These are phyloP conservation scores for Cystobasidiaceae sp. DNA, from an alignment of 1,284 basidiomycete genomes.

Conservation along the genomic window DNA sequence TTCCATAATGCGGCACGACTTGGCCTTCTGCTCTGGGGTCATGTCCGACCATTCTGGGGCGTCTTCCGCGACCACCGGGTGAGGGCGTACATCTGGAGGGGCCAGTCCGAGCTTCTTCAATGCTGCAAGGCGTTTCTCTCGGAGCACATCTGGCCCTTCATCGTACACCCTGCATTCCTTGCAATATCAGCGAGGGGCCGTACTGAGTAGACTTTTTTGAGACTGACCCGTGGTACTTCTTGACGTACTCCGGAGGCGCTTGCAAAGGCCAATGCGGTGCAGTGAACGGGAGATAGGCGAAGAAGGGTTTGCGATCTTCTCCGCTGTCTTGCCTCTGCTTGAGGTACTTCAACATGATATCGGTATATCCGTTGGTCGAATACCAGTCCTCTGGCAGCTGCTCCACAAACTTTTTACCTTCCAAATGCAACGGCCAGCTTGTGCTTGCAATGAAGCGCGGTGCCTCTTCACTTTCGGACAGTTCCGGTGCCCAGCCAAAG, in stretches of 20 bases:
- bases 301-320: slow-evolving; percentile 34
- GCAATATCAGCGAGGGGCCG: slow-evolving; percentile 31
- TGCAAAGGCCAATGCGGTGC: too few species aligned
- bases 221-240: too few species aligned
- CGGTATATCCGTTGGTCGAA: slow-evolving; percentile 33
- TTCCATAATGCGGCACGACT: slow-evolving; percentile 43
- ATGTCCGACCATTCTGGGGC: slow-evolving; percentile 38
- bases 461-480: too few species aligned
- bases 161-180: slow-evolving; percentile 30
- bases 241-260: too few species aligned
- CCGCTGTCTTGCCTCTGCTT: not conserved
- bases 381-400: slow-evolving; percentile 32
- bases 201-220: too few species aligned
- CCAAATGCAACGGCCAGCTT: not conserved
- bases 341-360: slow-evolving; percentile 27
- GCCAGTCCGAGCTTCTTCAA: slow-evolving; percentile 33
- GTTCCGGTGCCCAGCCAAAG: slow-evolving; percentile 27
- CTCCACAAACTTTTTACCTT: not conserved
- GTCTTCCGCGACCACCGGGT: slow-evolving; percentile 12
- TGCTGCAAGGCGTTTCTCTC: slow-evolving; percentile 35
- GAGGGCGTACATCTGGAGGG: slow-evolving; percentile 3
- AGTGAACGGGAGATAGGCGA: slow-evolving; percentile 37
- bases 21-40: slow-evolving; percentile 36
- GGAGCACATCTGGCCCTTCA: slow-evolving; percentile 29
- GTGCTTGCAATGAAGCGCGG: too few species aligned